Conservation (phyloP, 2,329 filamentous ascomycete species). For the Erysiphe neolycopersici region DNA sequence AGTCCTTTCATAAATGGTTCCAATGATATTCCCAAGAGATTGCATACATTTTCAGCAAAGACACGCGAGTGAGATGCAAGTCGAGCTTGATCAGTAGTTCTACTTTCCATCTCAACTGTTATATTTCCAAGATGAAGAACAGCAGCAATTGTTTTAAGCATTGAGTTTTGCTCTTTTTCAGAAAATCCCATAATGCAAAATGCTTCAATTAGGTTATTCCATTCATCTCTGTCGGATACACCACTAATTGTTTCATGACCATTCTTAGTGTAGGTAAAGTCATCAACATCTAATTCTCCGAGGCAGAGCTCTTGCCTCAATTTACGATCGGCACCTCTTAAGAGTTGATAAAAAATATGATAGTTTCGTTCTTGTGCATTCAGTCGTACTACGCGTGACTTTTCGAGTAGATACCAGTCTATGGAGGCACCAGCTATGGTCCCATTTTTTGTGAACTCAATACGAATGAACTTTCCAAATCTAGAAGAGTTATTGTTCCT, state of each 20-base stretch:
- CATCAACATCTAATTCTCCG: constrained; percentile 45
- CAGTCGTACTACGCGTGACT: constrained; percentile 82
- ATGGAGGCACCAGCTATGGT: constrained; percentile 92
- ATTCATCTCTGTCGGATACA: constrained; percentile 74
- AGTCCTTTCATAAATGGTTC: constrained; percentile 74
- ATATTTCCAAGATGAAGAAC: constrained; percentile 89
- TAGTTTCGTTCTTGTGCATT: constrained; percentile 83
- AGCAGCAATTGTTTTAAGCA: constrained; percentile 68
- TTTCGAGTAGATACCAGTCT: constrained; percentile 94
- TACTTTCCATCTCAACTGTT: constrained; percentile 65
- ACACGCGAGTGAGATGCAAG: constrained; percentile 48
- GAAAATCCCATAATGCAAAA: constrained; percentile 88
- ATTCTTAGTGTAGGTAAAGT: constrained; percentile 76
- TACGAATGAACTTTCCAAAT: constrained; percentile 96
- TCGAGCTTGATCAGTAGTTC: constrained; percentile 72
- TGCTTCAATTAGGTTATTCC: constrained; percentile 70
- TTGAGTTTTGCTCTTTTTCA: constrained; percentile 54
- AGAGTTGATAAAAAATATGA: constrained; percentile 87
- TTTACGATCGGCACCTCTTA: constrained; percentile 51
- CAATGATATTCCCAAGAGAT: constrained; percentile 55
- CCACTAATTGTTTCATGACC: constrained; percentile 82
- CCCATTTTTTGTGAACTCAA: constrained; percentile 70
- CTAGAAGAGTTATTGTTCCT: constrained; percentile 96
- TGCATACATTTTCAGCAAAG: constrained; percentile 54
- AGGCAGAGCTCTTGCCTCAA: constrained; percentile 58